Base-by-base conservation (phyloP, 2,329 filamentous ascomycete genomes). In the Macrophomina pseudophaseolina region DNA sequence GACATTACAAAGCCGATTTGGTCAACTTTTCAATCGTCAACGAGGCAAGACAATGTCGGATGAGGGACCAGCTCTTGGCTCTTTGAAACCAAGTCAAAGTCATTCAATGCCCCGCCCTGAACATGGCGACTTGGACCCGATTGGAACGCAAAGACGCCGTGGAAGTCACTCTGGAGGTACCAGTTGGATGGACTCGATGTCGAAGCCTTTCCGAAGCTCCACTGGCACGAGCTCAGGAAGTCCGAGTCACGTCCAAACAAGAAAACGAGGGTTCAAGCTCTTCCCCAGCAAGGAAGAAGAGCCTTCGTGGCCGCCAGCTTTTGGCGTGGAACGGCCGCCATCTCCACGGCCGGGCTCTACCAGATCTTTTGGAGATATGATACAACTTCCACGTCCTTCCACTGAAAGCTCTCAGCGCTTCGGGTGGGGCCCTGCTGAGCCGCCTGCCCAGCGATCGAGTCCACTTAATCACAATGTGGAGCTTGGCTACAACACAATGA, bases 61-160 rank as follows among this genome's bases (percentile, higher is more conserved):
- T 35, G 84, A 88, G 35, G 88, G 89, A 0, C 89, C 89, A 5
- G 82, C 86, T 1, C 78, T 93, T 7, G 92, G 92, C 0, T 88
- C 86, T 23, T 80, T 94, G 14, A 92, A 91, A 73, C 80, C 86
- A 35, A 85, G 87, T 0, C 91, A 94, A 74, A 93, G 91, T 72
- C 91, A 92, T 73, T 94, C 92, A 0, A 88, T 95, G 70, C 92
- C 92, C 5, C 81, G 86, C 42, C 84, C 88, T 49, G 83, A 83
- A 33, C 76, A 76, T 56, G 77, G 70, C 5, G 73, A 73, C 8
- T 74, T 83, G 48, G 85, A 87, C 70, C 79, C 83, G 4, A 80
- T 81, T 51, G 82, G 81, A 9, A 77, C 79, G 30, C 81, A 82
- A 65, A 81, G 83, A 65, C 82, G 87, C 30, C 68, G 91, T 86